phyloP scores from a whole-genome alignment of 2,329 filamentous ascomycete genomes.

The Pestalotiopsis sp. region DNA sequence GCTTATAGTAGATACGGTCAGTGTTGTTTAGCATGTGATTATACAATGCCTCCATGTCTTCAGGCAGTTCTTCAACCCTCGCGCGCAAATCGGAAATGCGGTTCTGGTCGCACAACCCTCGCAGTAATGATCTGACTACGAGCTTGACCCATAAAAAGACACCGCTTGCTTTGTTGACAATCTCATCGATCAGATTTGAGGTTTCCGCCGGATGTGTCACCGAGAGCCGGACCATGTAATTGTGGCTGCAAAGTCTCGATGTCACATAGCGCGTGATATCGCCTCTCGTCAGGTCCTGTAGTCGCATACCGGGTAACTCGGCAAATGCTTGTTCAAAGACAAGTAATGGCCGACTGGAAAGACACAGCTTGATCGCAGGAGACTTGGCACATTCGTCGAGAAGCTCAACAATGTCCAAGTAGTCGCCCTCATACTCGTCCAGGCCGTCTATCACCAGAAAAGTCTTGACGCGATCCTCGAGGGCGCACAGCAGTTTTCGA shows the following conservation, averaged over 20 bases:
- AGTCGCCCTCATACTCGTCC: not conserved
- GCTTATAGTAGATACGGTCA: not conserved
- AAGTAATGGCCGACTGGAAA: not conserved
- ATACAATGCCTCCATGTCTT: not conserved
- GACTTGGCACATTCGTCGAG: not conserved
- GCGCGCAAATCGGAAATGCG: slow-evolving; percentile 4
- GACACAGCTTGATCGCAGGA: not conserved
- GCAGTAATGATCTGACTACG: not conserved
- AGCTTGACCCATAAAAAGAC: slow-evolving; percentile 10
- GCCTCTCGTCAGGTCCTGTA: not conserved
- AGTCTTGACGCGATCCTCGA: not conserved
- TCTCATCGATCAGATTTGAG: not conserved
- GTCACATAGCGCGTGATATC: not conserved
- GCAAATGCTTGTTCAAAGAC: slow-evolving; percentile 5
- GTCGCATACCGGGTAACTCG: not conserved
- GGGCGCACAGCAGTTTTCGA: not conserved
- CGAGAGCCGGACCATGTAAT: not conserved
- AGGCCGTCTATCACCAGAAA: not conserved
- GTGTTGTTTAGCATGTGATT: not conserved
- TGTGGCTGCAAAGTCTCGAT: not conserved
- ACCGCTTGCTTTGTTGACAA: slow-evolving; percentile 2
- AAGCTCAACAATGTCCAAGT: not conserved
- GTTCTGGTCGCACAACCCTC: not conserved
- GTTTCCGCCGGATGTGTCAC: not conserved
- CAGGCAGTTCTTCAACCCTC: not conserved